Evolutionary conservation across 768 basidiomycete species (phyloP).

Genomic region (Panaeolus cyanescens): DNA sequence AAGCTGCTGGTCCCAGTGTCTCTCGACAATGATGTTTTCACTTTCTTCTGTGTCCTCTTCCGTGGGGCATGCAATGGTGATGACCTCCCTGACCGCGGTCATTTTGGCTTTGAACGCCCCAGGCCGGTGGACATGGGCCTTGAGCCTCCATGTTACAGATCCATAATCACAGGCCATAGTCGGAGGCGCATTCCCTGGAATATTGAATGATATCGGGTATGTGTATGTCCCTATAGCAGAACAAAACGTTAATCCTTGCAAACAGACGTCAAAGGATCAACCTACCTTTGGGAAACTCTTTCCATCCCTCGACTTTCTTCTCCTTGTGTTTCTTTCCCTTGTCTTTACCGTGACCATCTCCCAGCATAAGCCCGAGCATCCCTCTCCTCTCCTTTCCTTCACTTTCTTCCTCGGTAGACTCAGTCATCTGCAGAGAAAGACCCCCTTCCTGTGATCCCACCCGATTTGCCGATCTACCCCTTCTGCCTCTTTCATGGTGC

Average conservation of each 20-base stretch:
- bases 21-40: conserved; percentile 79
- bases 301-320: conserved; percentile 63
- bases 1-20: conserved; percentile 89
- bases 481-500: conserved; percentile 30
- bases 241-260: conserved; percentile 3
- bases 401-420: conserved; percentile 3
- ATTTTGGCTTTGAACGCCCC: conserved; percentile 79
- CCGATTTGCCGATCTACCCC: conserved; percentile 7
- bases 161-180: conserved; percentile 76
- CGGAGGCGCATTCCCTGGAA: conserved; percentile 81
- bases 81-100: conserved; percentile 68
- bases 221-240: conserved; percentile 77
- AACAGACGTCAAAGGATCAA: conserved; percentile 4
- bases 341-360: conserved; percentile 18
- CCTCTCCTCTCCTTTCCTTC: conserved; percentile 8
- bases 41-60: conserved; percentile 88
- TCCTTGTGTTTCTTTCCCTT: conserved; percentile 23
- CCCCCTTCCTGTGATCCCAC: conserved; percentile 23
- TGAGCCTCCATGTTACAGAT: conserved; percentile 75
- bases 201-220: conserved; percentile 90
- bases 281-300: conserved; percentile 85
- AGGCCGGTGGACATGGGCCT: conserved; percentile 81
- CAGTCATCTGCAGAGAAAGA: not conserved
- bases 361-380: conserved; percentile 37
- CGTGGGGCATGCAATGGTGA: conserved; percentile 71